Evolutionary conservation across 768 basidiomycete species (phyloP).

Genomic region (Leccinellum albellum): DNA sequence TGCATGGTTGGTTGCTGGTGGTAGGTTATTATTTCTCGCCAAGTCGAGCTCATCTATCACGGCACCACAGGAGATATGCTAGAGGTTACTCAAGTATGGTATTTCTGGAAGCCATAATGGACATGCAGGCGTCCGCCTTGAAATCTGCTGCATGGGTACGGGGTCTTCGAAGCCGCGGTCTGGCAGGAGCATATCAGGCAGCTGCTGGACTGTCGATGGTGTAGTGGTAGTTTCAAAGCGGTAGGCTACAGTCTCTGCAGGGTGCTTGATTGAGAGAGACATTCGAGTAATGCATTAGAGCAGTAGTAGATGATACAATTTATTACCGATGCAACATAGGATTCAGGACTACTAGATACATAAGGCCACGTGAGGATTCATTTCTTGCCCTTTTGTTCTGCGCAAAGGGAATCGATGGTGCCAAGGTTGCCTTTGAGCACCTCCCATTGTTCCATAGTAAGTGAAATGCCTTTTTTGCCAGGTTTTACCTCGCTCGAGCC

Average conservation of each 20-base stretch:
- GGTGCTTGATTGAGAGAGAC: background rate
- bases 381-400: conserved; percentile 20
- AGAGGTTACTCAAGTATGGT: conserved; percentile 47
- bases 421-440: conserved; percentile 41
- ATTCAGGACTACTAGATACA: background rate
- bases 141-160: conserved; percentile 61
- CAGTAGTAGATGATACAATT: conserved; percentile 2
- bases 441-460: conserved; percentile 67
- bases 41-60: conserved; percentile 1
- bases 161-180: conserved; percentile 56
- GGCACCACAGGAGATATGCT: conserved; percentile 52
- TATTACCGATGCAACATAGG: background rate
- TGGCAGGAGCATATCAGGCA: conserved; percentile 65
- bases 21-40: conserved; percentile 39
- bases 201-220: conserved; percentile 58
- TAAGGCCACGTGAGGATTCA: background rate
- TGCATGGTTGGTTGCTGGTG: conserved; percentile 65
- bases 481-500: conserved; percentile 62
- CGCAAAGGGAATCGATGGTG: conserved; percentile 53
- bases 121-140: conserved; percentile 52
- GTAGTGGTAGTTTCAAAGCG: background rate
- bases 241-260: background rate
- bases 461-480: conserved; percentile 77
- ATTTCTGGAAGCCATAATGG: conserved; percentile 59
- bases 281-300: background rate